Evolutionary conservation across 768 basidiomycete genomes (phyloP).

Genomic region (Serendipita sp.): DNA sequence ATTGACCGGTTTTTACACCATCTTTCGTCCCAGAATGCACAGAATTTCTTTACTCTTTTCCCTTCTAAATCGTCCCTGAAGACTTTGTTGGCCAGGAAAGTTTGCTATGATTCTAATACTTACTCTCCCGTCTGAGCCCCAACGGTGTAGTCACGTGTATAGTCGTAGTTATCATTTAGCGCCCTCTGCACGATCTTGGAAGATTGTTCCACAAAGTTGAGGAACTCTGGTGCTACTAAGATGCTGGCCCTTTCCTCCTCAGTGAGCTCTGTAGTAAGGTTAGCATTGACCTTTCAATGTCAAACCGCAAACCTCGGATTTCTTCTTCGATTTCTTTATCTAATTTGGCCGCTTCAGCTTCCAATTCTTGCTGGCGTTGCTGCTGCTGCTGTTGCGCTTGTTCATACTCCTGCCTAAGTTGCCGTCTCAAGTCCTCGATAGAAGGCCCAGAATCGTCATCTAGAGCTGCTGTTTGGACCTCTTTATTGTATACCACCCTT

Average conservation of each 20-base stretch:
- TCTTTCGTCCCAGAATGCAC: constrained; percentile 82
- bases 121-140: constrained; percentile 72
- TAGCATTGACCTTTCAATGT: neutral
- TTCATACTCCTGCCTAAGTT: constrained; percentile 47
- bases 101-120: constrained; percentile 18
- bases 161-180: constrained; percentile 89
- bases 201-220: constrained; percentile 86
- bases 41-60: constrained; percentile 78
- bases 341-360: constrained; percentile 67
- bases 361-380: constrained; percentile 58
- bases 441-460: constrained; percentile 29
- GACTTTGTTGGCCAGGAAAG: neutral
- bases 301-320: constrained; percentile 45
- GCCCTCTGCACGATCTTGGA: constrained; percentile 92
- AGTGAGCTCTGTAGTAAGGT: constrained; percentile 43
- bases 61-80: constrained; percentile 80
- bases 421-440: constrained; percentile 63
- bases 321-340: constrained; percentile 79
- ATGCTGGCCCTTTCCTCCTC: constrained; percentile 75
- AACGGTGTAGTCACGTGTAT: constrained; percentile 91
- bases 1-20: constrained; percentile 88
- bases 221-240: constrained; percentile 74
- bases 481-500: constrained; percentile 69
- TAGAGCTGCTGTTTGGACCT: constrained; percentile 61
- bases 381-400: constrained; percentile 45